Evolutionary conservation across 2,329 filamentous ascomycete genomes (phyloP).

Genomic region (Colletotrichum sp.): DNA sequence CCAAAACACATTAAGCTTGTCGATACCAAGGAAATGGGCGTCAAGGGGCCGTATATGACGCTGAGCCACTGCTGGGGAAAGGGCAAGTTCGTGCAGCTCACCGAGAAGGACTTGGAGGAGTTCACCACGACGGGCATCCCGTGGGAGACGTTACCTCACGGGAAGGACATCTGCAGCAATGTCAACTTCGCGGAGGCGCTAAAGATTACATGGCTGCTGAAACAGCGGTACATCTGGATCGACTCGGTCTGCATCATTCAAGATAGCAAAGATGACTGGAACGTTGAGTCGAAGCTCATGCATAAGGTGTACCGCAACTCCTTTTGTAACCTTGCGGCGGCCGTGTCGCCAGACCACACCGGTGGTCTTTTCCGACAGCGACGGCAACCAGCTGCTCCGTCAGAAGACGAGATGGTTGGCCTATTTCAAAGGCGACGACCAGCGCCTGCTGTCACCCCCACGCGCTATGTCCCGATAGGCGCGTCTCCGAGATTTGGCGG

Average conservation of each 20-base stretch:
- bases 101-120: background rate
- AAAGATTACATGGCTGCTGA: constrained; percentile 10
- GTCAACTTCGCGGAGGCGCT: constrained; percentile 26
- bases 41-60: background rate
- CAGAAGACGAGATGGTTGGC: background rate
- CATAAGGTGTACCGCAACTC: constrained; percentile 15
- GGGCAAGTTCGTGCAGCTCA: background rate
- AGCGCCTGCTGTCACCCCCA: background rate
- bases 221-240: constrained; percentile 28
- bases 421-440: background rate
- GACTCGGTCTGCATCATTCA: constrained; percentile 31
- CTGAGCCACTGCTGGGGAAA: constrained; percentile 29
- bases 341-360: background rate
- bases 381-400: constrained; percentile 8
- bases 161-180: background rate
- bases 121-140: background rate
- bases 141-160: background rate
- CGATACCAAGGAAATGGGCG: background rate
- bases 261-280: constrained; percentile 19
- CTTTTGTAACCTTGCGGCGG: constrained; percentile 22
- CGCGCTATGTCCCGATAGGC: background rate
- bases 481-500: background rate
- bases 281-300: constrained; percentile 16
- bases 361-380: constrained; percentile 13
- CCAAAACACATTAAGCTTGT: background rate